Evolutionary conservation across 1,284 basidiomycete genomes (phyloP).

Genomic region (Cystobasidium pallidum): DNA sequence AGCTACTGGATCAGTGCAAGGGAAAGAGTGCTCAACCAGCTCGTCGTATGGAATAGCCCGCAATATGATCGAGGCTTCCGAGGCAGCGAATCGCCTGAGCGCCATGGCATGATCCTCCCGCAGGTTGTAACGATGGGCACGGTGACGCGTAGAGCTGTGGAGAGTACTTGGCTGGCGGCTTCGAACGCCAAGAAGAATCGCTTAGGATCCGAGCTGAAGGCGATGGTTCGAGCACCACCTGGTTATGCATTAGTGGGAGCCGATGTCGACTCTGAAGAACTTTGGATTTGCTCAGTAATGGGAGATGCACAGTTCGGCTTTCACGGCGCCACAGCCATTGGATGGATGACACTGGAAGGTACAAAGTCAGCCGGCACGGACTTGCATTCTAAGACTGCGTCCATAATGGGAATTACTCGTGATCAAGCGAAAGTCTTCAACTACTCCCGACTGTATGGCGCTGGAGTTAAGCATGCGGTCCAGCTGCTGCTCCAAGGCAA

Average conservation of each 20-base stretch:
- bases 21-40: conserved; percentile 89
- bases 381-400: conserved; percentile 94
- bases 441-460: conserved; percentile 97
- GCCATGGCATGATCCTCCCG: conserved; percentile 89
- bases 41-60: conserved; percentile 75
- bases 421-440: conserved; percentile 99
- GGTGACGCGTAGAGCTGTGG: conserved; percentile 93
- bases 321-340: conserved; percentile 94
- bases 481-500: conserved; percentile 86
- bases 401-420: conserved; percentile 87
- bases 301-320: conserved; percentile 97
- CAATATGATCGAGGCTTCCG: conserved; percentile 36
- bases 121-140: conserved; percentile 99
- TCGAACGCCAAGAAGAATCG: conserved; percentile 98
- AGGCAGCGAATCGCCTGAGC: conserved; percentile 58
- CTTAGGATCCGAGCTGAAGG: conserved; percentile 95
- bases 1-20: conserved; percentile 97
- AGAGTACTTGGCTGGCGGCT: conserved; percentile 97
- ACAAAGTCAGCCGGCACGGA: conserved; percentile 97
- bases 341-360: conserved; percentile 99
- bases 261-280: conserved; percentile 97
- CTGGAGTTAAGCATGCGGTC: conserved; percentile 91
- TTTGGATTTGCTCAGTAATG: conserved; percentile 99
- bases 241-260: conserved; percentile 96
- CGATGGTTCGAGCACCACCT: conserved; percentile 91